Evolutionary conservation across 345 rosid species (phyloP).

Genomic region (Capsella bursapastoris): DNA sequence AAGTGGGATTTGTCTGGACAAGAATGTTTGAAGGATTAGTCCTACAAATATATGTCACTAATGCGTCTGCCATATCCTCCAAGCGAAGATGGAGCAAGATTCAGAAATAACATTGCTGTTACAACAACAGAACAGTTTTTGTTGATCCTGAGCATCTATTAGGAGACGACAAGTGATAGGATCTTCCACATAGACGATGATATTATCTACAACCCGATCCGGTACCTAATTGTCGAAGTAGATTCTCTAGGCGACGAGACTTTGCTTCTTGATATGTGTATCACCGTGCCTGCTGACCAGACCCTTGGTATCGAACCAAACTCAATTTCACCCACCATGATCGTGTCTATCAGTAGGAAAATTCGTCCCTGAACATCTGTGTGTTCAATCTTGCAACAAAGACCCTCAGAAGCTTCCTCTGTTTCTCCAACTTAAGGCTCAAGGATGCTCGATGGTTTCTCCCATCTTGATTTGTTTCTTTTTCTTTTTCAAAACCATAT

Average conservation of each 20-base stretch:
- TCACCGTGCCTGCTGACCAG: too few species aligned
- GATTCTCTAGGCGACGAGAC: background rate
- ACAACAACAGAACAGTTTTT: too few species aligned
- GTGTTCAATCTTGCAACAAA: background rate
- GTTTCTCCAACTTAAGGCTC: background rate
- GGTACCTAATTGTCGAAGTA: background rate
- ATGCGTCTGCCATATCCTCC: too few species aligned
- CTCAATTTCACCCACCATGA: background rate
- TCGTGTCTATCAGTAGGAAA: background rate
- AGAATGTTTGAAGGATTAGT: too few species aligned
- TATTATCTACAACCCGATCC: too few species aligned
- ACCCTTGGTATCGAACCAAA: background rate
- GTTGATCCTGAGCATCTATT: too few species aligned
- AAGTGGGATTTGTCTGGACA: too few species aligned
- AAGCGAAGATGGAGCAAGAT: too few species aligned
- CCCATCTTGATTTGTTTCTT: background rate
- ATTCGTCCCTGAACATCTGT: background rate
- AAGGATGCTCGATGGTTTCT: background rate
- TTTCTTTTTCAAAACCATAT: background rate
- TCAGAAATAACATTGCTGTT: too few species aligned
- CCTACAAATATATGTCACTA: too few species aligned
- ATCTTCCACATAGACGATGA: too few species aligned
- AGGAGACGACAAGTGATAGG: too few species aligned
- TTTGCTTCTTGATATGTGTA: background rate
- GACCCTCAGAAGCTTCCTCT: background rate